A percentile compares a stretch with the other conserved stretches of the same genome.
phyloP scores from a whole-genome alignment of 2,329 filamentous ascomycete species.

The Penicillium brevicompactum region DNA sequence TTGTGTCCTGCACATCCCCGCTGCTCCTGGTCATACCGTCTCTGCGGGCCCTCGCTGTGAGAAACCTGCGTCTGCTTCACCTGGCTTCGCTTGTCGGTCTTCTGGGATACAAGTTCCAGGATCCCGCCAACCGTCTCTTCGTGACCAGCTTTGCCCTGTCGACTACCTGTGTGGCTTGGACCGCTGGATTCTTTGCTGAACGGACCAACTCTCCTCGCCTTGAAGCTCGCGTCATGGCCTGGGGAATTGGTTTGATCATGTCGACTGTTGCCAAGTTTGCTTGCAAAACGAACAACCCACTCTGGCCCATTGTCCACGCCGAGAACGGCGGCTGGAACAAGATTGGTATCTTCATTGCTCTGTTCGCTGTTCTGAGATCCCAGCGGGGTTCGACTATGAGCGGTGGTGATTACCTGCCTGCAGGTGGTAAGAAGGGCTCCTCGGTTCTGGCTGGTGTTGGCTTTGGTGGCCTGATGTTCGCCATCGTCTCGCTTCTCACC shows the following conservation, averaged over 20 bases:
- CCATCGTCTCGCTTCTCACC: conserved; percentile 86
- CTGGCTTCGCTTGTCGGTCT: conserved; percentile 77
- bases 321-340: conserved; percentile 93
- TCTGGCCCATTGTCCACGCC: conserved; percentile 92
- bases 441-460: conserved; percentile 73
- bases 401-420: conserved; percentile 52
- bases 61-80: conserved; percentile 71
- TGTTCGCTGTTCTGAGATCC: conserved; percentile 74
- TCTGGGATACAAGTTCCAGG: conserved; percentile 73
- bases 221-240: conserved; percentile 79
- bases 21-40: conserved; percentile 72
- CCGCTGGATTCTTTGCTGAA: conserved; percentile 78
- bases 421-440: conserved; percentile 65
- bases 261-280: conserved; percentile 92
- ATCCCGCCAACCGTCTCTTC: conserved; percentile 76
- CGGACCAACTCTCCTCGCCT: conserved; percentile 72
- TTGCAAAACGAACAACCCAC: conserved; percentile 90
- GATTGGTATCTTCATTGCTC: conserved; percentile 72
- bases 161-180: conserved; percentile 81
- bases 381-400: conserved; percentile 65
- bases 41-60: conserved; percentile 67
- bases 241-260: conserved; percentile 76
- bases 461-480: conserved; percentile 82
- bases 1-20: conserved; percentile 83
- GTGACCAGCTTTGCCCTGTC: conserved; percentile 78